Base-by-base conservation (phyloP, 441 rosid species). In the Arabidopsis hybrid region DNA sequence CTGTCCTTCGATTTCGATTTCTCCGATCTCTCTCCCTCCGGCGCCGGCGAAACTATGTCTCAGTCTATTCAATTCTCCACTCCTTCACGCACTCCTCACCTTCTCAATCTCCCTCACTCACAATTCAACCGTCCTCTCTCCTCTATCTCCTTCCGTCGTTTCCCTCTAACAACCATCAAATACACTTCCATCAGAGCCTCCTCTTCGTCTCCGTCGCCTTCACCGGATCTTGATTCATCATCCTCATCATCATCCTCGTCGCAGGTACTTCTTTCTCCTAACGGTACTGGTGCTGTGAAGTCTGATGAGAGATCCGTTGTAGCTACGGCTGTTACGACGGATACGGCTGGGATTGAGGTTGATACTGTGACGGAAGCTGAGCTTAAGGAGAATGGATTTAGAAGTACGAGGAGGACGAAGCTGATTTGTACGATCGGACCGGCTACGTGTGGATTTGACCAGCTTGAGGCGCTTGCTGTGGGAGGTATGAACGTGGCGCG, bases 401-500 rank as follows among this genome's bases (percentile, higher is more conserved):
- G 98, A 78, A 93, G 99, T 86, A 93, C 97, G 36, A 81, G 99
- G 75, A 82, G 98, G 74, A 96, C 99, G 59, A 96, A 96, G 87
- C 86, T 96, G 13, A 77, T 96, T 69, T 93, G 99, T 81, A 96
- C 97, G 49, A 91, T 96, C 57, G 99, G 98, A 2, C 99, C 98
- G 0, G 89, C 89, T 10, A 89, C 98, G 1, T 93, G 89, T 75
- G 93, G 88, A 31, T 93, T 88, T 71, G 91, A 96, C 75, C 88
- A 96, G 82, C 84, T 96, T 63, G 92, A 93, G 78, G 92, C 97
- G 31, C 81, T 91, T 60, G 98, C 98, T 2, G 96, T 83, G 1
- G 98, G 97, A 7, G 99, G 98, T 10, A 96, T 96, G 99, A 96
- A 96, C 76, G 96, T 91, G 10, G 98, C 97, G 13, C 72, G 99